These are phyloP conservation scores for Nannizziopsis barbatae DNA, from an alignment of 2,329 filamentous ascomycete genomes.

Conservation along the genomic window DNA sequence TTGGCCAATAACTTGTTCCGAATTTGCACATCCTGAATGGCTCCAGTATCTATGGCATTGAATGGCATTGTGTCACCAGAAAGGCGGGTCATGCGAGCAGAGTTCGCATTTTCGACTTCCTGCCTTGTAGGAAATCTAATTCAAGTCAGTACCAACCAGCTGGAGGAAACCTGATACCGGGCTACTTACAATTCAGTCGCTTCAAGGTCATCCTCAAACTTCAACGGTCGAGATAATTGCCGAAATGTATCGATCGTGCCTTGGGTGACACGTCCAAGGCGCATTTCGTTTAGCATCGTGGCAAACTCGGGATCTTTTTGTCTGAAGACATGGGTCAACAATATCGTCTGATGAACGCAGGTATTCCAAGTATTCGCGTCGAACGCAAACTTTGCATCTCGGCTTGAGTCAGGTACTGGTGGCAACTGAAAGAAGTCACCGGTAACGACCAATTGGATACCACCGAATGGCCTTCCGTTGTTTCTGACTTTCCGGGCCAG, in stretches of 20 bases:
- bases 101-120: slow-evolving; percentile 83
- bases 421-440: slow-evolving; percentile 97
- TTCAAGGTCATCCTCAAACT: slow-evolving; percentile 61
- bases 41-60: slow-evolving; percentile 62
- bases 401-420: slow-evolving; percentile 70
- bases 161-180: not conserved
- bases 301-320: slow-evolving; percentile 87
- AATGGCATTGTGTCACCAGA: slow-evolving; percentile 58
- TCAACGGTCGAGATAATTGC: slow-evolving; percentile 57
- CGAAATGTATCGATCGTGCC: slow-evolving; percentile 67
- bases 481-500: slow-evolving; percentile 78
- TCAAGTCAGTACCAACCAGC: not conserved
- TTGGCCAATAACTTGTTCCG: slow-evolving; percentile 71
- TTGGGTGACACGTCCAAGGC: slow-evolving; percentile 68
- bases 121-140: slow-evolving; percentile 71
- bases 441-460: slow-evolving; percentile 89
- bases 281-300: slow-evolving; percentile 95
- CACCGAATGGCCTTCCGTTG: slow-evolving; percentile 85
- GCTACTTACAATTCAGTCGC: slow-evolving; percentile 65
- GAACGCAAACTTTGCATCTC: slow-evolving; percentile 78
- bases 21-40: slow-evolving; percentile 51
- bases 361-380: slow-evolving; percentile 86
- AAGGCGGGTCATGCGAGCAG: slow-evolving; percentile 58
- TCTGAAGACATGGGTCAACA: slow-evolving; percentile 88
- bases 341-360: slow-evolving; percentile 89